Conservation (phyloP, 2,329 filamentous ascomycete species). For the Talaromyces sp. region DNA sequence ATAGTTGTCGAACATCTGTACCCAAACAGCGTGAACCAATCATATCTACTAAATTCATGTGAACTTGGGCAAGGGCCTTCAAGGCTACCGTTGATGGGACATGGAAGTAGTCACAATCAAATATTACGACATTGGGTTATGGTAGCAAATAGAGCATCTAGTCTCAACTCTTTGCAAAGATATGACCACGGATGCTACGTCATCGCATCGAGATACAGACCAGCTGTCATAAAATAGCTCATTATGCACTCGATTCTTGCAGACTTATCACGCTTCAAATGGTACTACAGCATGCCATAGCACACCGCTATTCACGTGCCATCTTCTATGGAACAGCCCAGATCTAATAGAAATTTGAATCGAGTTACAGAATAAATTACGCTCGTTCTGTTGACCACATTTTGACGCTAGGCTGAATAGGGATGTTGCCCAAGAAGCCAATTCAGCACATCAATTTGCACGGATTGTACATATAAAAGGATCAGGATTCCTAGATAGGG, state of each 20-base stretch:
- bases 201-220: background rate
- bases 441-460: too few relatives aligned
- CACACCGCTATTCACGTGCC: background rate
- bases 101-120: too few relatives aligned
- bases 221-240: background rate
- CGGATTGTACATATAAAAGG: too few relatives aligned
- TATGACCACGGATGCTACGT: background rate
- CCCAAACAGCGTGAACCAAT: too few relatives aligned
- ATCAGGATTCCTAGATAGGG: too few relatives aligned
- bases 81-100: too few relatives aligned
- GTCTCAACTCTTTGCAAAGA: background rate
- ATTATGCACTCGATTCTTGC: background rate
- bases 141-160: background rate
- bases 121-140: too few relatives aligned
- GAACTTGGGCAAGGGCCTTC: too few relatives aligned
- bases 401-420: background rate
- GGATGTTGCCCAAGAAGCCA: background rate
- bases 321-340: background rate
- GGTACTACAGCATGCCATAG: background rate
- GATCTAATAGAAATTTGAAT: background rate
- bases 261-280: background rate
- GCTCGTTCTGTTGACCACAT: background rate
- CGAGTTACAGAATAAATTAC: background rate
- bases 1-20: too few relatives aligned
- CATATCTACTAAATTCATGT: too few relatives aligned